Conservation (phyloP, 2,329 filamentous ascomycete genomes). For the Microdochium trichocladiopsis region DNA sequence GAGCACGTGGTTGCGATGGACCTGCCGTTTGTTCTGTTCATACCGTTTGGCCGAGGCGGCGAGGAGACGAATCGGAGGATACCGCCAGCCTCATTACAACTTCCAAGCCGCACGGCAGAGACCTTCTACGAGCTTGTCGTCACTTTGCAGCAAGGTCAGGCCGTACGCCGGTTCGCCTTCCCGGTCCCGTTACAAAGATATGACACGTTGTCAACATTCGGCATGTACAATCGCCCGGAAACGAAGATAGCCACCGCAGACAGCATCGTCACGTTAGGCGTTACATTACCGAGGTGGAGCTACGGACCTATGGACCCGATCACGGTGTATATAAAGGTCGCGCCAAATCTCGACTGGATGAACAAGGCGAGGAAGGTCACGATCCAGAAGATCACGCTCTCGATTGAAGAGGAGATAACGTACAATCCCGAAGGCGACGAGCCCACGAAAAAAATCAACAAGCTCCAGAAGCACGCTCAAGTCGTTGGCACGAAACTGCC, state of each 20-base stretch:
- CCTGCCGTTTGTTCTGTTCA: constrained; percentile 93
- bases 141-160: constrained; percentile 84
- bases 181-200: constrained; percentile 88
- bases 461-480: constrained; percentile 77
- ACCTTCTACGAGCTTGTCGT: constrained; percentile 97
- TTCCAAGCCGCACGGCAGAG: constrained; percentile 90
- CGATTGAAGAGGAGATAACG: constrained; percentile 96
- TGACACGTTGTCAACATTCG: constrained; percentile 95
- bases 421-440: constrained; percentile 98
- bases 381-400: constrained; percentile 88
- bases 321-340: constrained; percentile 89
- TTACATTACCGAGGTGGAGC: constrained; percentile 90
- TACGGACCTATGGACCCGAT: constrained; percentile 95
- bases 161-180: constrained; percentile 83
- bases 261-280: constrained; percentile 84
- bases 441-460: constrained; percentile 82
- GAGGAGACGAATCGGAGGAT: constrained; percentile 86
- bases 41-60: constrained; percentile 86
- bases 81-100: constrained; percentile 83
- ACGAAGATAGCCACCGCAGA: constrained; percentile 79
- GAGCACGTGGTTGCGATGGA: constrained; percentile 95
- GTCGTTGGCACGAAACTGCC: constrained; percentile 77
- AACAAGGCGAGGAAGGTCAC: constrained; percentile 86
- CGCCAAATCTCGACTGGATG: constrained; percentile 87
- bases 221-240: constrained; percentile 98